Evolutionary conservation across 108 stramenopile species (phyloP).

Genomic region (Bacterosira constricta): DNA sequence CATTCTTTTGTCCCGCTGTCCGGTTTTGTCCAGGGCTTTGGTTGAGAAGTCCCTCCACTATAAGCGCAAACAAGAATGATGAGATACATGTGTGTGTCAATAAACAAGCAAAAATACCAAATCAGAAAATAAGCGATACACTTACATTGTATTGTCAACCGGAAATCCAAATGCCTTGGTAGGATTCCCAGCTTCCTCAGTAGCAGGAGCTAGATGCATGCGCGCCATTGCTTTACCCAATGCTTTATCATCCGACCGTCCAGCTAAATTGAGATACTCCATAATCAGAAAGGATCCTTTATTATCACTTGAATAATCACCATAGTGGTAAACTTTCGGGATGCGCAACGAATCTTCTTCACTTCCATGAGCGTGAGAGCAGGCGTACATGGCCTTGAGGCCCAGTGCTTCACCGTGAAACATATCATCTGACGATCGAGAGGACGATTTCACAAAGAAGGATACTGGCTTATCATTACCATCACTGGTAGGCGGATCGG

Average conservation of each 20-base stretch:
- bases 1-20: slow-evolving; percentile 54
- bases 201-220: slow-evolving; percentile 57
- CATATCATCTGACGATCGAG: slow-evolving; percentile 41
- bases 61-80: background rate
- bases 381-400: slow-evolving; percentile 58
- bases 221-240: slow-evolving; percentile 56
- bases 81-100: too few species aligned
- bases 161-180: slow-evolving; percentile 53
- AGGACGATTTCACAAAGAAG: slow-evolving; percentile 60
- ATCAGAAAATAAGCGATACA: background rate
- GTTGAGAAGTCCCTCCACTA: slow-evolving; percentile 58
- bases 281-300: slow-evolving; percentile 56
- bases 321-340: slow-evolving; percentile 54
- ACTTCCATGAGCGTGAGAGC: background rate
- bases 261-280: slow-evolving; percentile 55
- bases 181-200: slow-evolving; percentile 40
- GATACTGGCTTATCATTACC: slow-evolving; percentile 13
- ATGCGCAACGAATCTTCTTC: slow-evolving; percentile 38
- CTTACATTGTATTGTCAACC: slow-evolving; percentile 57
- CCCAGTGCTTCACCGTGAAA: slow-evolving; percentile 62
- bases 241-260: slow-evolving; percentile 40
- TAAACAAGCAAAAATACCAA: too few species aligned
- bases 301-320: slow-evolving; percentile 29
- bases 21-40: slow-evolving; percentile 55
- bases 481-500: slow-evolving; percentile 26